phyloP scores from a whole-genome alignment of 176 grass and related monocot species.

The Elymus sibiricus region DNA sequence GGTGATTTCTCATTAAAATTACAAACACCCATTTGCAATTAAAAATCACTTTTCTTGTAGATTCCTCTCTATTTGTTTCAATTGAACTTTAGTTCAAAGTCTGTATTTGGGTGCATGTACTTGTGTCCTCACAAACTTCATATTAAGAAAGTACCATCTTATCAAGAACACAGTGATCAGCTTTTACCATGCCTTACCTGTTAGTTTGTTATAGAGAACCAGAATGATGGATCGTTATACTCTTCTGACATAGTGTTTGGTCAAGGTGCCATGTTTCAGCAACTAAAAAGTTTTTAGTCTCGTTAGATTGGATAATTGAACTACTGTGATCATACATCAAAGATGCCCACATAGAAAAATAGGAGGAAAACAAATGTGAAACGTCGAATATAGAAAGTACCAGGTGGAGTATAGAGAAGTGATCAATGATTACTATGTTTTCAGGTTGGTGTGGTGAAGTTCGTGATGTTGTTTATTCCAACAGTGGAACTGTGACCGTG shows the following conservation, averaged over 20 bases:
- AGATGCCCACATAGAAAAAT: not conserved
- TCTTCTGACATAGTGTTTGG: not conserved
- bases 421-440: slow-evolving; percentile 8
- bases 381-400: not conserved
- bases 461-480: slow-evolving; percentile 68
- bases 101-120: not conserved
- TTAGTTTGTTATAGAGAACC: not conserved
- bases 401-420: not conserved
- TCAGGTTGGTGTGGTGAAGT: slow-evolving; percentile 98
- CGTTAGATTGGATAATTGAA: not conserved
- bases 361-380: not conserved
- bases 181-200: not conserved
- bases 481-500: slow-evolving; percentile 76
- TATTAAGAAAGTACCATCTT: not conserved
- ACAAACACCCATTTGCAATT: not conserved
- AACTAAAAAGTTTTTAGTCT: not conserved
- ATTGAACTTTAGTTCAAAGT: not conserved
- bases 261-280: not conserved
- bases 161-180: not conserved
- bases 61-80: not conserved
- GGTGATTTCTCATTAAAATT: slow-evolving; percentile 40
- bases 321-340: not conserved
- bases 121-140: not conserved
- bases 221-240: not conserved
- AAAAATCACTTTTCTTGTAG: not conserved